Percentiles rank a stretch among this genome's conserved stretches.
Conservation (phyloP, 495 filamentous ascomycete species). For the Xylona heveae region DNA sequence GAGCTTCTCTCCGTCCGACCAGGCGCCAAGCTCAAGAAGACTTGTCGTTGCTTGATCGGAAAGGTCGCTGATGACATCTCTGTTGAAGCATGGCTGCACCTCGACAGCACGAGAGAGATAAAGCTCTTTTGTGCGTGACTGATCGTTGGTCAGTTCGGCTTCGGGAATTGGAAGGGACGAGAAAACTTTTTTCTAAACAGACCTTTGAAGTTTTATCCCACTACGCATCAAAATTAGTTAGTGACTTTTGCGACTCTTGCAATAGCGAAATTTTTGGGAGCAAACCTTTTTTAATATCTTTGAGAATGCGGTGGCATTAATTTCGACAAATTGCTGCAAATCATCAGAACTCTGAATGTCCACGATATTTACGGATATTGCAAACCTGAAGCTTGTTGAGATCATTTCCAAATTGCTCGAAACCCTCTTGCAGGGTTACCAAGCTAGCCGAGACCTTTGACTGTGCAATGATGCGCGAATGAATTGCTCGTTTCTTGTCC, state of each 20-base stretch:
- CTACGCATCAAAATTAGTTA: slow-evolving; percentile 15
- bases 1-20: slow-evolving; percentile 89
- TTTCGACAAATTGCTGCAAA: slow-evolving; percentile 71
- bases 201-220: slow-evolving; percentile 99
- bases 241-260: slow-evolving; percentile 7
- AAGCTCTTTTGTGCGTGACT: slow-evolving; percentile 91
- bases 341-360: too few species aligned
- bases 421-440: slow-evolving; percentile 82
- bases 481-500: slow-evolving; percentile 80
- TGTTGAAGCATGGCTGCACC: slow-evolving; percentile 94
- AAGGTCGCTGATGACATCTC: slow-evolving; percentile 83
- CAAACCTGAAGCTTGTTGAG: slow-evolving; percentile 74
- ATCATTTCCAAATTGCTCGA: slow-evolving; percentile 90
- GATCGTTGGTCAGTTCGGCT: too few species aligned
- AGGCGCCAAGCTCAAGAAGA: slow-evolving; percentile 77
- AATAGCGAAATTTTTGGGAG: slow-evolving; percentile 6
- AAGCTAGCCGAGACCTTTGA: slow-evolving; percentile 82
- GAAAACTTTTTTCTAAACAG: slow-evolving; percentile 6
- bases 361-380: too few species aligned
- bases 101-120: slow-evolving; percentile 92
- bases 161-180: slow-evolving; percentile 12
- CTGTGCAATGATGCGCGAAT: slow-evolving; percentile 46
- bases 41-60: slow-evolving; percentile 92
- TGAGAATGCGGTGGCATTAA: slow-evolving; percentile 91
- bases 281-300: slow-evolving; percentile 91